Evolutionary conservation across 768 basidiomycete genomes (phyloP), one percentile per base, ranked within the genome.

Genomic region (Symmetrospora coprosmae): DNA sequence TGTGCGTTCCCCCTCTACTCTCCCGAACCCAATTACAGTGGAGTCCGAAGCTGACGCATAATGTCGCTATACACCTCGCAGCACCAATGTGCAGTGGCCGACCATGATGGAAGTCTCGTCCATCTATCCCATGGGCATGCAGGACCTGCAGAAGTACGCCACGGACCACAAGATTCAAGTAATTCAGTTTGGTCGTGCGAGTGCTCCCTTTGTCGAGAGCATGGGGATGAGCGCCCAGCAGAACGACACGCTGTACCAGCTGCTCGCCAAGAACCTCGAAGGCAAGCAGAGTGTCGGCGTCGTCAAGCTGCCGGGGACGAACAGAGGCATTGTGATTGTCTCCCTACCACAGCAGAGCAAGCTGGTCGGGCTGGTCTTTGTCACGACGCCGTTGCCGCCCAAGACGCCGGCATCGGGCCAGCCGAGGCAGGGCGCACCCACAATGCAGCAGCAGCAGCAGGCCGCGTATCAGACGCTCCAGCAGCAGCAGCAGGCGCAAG

Each of bases 231-330:
- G 27, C 19, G 41, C 25, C n/a, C 30, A 43, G 27, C 55, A 58
- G 30, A 58, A 58, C 27, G 55, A 58, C 19, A 38, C 41, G 30
- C 40, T 58, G 28, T 58, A 58, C 23, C 40, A 58, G 31, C 41
- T 58, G 40, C 43, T 58, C 31, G 55, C 55, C 4, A 58, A 58
- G 30, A 58, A 43, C 30, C 30, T 58, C 21, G 55, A 58, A 46
- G 43, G 30, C 21, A 58, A 58, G 23, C 27, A 43, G 17, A 43
- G 39, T 23, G 55, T 58, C 25, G 55, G 41, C n/a, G 46, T 43
- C 7, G 43, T 58, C 14, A 43, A 47, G 40, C 21, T 58, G 13
- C 55, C 40, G 17, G 55, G 55, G 5, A 25, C 40, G 40, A 58
- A 58, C 37, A 19, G 55, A 6, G 55, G 55, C 4, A 58, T 58